Conservation (phyloP, 2,329 filamentous ascomycete species). For the Fonsecaea erecta region DNA sequence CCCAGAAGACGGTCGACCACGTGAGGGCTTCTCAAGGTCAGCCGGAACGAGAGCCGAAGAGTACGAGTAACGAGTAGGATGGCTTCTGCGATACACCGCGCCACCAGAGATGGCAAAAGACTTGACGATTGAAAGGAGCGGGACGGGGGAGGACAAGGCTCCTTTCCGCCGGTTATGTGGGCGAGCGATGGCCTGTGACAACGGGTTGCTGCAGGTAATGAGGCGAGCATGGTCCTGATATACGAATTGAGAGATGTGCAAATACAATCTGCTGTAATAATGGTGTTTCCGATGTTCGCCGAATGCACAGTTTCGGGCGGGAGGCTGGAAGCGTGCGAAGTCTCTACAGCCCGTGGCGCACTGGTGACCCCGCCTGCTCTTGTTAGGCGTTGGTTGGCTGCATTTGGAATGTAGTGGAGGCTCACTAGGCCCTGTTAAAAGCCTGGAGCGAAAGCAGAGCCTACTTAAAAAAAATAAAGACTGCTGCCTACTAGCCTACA, state of each 20-base stretch:
- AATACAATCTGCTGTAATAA: no score
- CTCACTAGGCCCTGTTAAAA: background rate
- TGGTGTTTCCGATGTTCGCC: background rate
- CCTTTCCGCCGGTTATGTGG: background rate
- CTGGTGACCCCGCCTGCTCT: background rate
- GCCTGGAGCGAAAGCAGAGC: background rate
- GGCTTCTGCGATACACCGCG: background rate
- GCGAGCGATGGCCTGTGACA: background rate
- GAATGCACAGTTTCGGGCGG: background rate
- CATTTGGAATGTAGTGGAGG: background rate
- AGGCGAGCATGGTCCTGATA: background rate
- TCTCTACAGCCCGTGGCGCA: background rate
- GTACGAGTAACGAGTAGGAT: background rate
- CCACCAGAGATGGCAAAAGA: background rate
- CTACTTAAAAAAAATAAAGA: no score
- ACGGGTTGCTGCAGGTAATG: background rate
- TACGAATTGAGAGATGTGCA: background rate
- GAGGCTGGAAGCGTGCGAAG: background rate
- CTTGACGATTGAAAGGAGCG: background rate
- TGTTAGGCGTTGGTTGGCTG: background rate
- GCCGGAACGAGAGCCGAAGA: background rate
- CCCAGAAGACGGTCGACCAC: slow-evolving; percentile 23
- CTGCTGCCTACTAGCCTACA: background rate
- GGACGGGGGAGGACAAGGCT: background rate
- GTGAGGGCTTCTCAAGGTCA: background rate